These are phyloP conservation scores for Circinella umbellata DNA, from an alignment of 371 early-diverging fungal species.

Conservation along the genomic window DNA sequence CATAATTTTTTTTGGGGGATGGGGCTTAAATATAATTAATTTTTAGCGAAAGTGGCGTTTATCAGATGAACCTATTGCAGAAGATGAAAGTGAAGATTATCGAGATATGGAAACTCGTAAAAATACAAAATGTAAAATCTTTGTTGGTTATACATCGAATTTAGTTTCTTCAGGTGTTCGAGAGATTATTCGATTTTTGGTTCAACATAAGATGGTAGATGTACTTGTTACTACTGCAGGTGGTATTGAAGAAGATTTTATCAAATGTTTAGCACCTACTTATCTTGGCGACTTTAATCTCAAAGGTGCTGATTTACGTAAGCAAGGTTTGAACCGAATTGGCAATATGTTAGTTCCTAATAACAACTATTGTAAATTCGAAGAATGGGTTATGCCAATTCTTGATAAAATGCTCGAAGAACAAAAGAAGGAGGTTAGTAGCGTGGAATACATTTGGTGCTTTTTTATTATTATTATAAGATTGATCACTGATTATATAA, in stretches of 20 bases:
- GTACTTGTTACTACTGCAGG: constrained; percentile 97
- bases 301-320: constrained; percentile 85
- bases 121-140: constrained; percentile 91
- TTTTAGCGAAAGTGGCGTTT: constrained; percentile 82
- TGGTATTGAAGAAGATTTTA: constrained; percentile 99
- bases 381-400: constrained; percentile 97
- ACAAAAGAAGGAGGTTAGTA: constrained; percentile 72
- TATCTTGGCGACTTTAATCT: constrained; percentile 88
- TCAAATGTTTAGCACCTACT: constrained; percentile 96
- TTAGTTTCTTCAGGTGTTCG: constrained; percentile 97
- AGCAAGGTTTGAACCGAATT: constrained; percentile 96
- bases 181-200: constrained; percentile 92
- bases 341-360: constrained; percentile 99
- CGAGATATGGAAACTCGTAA: constrained; percentile 68
- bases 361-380: constrained; percentile 99
- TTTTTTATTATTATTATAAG: no score
- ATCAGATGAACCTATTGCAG: constrained; percentile 79
- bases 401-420: constrained; percentile 93
- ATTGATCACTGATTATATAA: no score
- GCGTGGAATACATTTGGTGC: neutral
- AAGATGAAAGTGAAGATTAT: constrained; percentile 70
- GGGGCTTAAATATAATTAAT: neutral
- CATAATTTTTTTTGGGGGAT: neutral
- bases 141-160: constrained; percentile 98
- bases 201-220: constrained; percentile 92